Percentiles rank a stretch among this genome's conserved stretches.
Conservation (phyloP, 2,329 filamentous ascomycete genomes). For the Diplodia corticola region DNA sequence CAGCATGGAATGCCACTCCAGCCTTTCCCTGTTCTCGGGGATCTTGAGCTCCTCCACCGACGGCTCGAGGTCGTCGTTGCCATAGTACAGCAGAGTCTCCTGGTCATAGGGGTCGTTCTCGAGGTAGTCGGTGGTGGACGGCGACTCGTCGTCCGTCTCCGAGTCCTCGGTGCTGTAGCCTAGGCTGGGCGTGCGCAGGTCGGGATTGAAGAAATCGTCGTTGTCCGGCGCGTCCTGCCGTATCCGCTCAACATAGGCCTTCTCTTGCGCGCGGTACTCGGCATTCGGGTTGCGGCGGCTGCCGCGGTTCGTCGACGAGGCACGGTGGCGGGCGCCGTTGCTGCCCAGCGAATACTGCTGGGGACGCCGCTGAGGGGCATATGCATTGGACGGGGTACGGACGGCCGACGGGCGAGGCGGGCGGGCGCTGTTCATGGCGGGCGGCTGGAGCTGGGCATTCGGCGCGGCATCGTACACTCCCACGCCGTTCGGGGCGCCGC, state of each 20-base stretch:
- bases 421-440: slow-evolving; percentile 29
- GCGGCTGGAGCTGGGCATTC: slow-evolving; percentile 27
- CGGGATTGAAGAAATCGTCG: slow-evolving; percentile 68
- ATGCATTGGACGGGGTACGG: slow-evolving; percentile 52
- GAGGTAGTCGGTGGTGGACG: slow-evolving; percentile 77
- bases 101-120: slow-evolving; percentile 85
- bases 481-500: slow-evolving; percentile 27
- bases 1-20: slow-evolving; percentile 98
- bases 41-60: slow-evolving; percentile 88
- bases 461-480: slow-evolving; percentile 33
- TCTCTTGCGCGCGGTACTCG: slow-evolving; percentile 81
- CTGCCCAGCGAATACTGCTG: slow-evolving; percentile 48
- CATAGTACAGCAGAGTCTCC: slow-evolving; percentile 89
- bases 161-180: slow-evolving; percentile 68
- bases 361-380: slow-evolving; percentile 50
- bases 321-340: slow-evolving; percentile 53
- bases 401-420: slow-evolving; percentile 44
- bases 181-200: slow-evolving; percentile 68
- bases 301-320: slow-evolving; percentile 56
- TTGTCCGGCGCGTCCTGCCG: slow-evolving; percentile 68
- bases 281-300: slow-evolving; percentile 64
- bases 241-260: slow-evolving; percentile 90
- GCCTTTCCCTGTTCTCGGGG: slow-evolving; percentile 79
- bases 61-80: slow-evolving; percentile 84
- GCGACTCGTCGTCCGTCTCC: slow-evolving; percentile 87